Percentiles rank a stretch among this genome's conserved stretches.
phyloP scores from a whole-genome alignment of 2,329 filamentous ascomycete genomes.

The Ascochyta lentis region DNA sequence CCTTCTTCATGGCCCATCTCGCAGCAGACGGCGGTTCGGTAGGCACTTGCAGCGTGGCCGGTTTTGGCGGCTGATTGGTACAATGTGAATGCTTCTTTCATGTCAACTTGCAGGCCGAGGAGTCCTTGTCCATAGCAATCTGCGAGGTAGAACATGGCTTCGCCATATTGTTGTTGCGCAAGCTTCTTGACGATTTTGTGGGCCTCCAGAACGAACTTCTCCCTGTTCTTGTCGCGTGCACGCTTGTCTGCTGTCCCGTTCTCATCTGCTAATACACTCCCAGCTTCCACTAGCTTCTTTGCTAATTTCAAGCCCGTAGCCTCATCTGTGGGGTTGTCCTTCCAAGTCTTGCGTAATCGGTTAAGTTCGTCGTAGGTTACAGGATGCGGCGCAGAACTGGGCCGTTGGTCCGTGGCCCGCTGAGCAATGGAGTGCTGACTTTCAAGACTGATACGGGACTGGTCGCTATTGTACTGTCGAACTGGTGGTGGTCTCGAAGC shows the following conservation, averaged over 20 bases:
- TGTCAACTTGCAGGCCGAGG: constrained; percentile 79
- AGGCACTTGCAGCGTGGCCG: constrained; percentile 85
- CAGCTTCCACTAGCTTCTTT: constrained; percentile 85
- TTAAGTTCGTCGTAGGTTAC: constrained; percentile 84
- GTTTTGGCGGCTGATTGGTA: constrained; percentile 94
- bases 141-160: constrained; percentile 93
- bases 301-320: constrained; percentile 75
- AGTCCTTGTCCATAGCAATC: constrained; percentile 85
- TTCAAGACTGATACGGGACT: constrained; percentile 47
- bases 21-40: constrained; percentile 94
- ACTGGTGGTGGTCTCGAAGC: constrained; percentile 58
- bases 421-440: constrained; percentile 28
- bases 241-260: constrained; percentile 73
- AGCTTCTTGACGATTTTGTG: constrained; percentile 93
- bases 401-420: constrained; percentile 23
- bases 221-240: constrained; percentile 69
- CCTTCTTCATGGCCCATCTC: constrained; percentile 95
- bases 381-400: constrained; percentile 52
- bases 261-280: constrained; percentile 78
- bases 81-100: constrained; percentile 89
- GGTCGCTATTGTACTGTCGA: constrained; percentile 58
- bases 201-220: constrained; percentile 84
- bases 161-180: constrained; percentile 72
- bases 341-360: constrained; percentile 71
- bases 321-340: constrained; percentile 75